These are phyloP conservation scores for Xylaria scruposa DNA, from an alignment of 495 filamentous ascomycete species.

Conservation along the genomic window DNA sequence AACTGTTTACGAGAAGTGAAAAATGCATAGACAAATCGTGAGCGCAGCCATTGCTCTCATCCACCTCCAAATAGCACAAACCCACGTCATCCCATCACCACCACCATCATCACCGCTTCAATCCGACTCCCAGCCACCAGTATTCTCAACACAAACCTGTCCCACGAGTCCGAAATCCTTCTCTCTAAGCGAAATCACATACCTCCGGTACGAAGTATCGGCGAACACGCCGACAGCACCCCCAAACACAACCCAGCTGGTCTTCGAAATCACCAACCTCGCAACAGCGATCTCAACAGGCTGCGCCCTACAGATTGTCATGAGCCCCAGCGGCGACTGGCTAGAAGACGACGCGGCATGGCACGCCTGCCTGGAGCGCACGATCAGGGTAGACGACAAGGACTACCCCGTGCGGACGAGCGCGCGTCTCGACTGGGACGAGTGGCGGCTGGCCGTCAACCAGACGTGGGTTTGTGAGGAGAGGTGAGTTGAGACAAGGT, in stretches of 20 bases:
- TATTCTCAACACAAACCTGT: not conserved
- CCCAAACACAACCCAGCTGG: constrained; percentile 35
- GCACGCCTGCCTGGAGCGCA: constrained; percentile 30
- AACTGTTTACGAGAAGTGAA: not conserved
- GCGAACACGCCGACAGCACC: not conserved
- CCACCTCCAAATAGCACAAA: not conserved
- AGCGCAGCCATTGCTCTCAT: not conserved
- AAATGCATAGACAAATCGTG: not conserved
- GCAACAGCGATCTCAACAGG: constrained; percentile 30
- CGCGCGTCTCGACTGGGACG: constrained; percentile 29
- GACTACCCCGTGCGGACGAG: constrained; percentile 30
- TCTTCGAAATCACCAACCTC: constrained; percentile 32
- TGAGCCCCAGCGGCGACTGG: not conserved
- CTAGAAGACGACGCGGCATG: constrained; percentile 28
- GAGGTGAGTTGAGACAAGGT: constrained; percentile 20
- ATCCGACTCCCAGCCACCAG: not conserved
- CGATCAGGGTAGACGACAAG: constrained; percentile 19
- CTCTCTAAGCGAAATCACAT: constrained; percentile 18
- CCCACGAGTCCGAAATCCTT: constrained; percentile 27
- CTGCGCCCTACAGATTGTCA: constrained; percentile 26
- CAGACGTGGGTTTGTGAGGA: constrained; percentile 35
- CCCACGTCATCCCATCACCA: not conserved
- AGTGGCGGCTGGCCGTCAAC: constrained; percentile 35
- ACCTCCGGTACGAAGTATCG: constrained; percentile 25
- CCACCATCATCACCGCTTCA: not conserved